Conservation (phyloP, 306 rosid genomes). For the Sophora flavescens region DNA sequence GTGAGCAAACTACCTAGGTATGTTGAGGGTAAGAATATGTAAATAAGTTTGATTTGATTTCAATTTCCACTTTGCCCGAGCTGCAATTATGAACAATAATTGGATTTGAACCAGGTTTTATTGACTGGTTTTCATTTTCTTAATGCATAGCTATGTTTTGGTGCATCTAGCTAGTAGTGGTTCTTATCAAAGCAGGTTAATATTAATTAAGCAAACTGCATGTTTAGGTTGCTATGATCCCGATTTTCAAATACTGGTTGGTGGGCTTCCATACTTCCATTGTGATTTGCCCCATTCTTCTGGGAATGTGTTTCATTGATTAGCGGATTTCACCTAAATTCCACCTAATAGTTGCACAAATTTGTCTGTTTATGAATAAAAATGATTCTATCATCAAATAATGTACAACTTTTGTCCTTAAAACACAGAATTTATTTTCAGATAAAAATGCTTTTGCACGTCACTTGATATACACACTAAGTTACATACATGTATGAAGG, state of each 20-base stretch:
- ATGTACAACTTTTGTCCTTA: slow-evolving; percentile 27
- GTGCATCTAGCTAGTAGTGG: background rate
- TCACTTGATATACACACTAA: slow-evolving; percentile 5
- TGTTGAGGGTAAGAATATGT: no score
- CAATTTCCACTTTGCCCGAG: no score
- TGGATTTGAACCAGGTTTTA: background rate
- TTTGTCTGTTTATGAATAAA: slow-evolving; percentile 45
- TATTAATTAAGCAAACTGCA: background rate
- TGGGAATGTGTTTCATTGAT: slow-evolving; percentile 33
- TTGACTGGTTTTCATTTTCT: slow-evolving; percentile 1
- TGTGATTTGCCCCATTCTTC: slow-evolving; percentile 20
- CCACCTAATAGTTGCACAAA: slow-evolving; percentile 42
- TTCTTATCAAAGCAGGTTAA: background rate
- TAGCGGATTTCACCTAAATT: slow-evolving; percentile 47
- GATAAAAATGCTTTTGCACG: slow-evolving; percentile 34
- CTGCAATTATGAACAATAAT: no score
- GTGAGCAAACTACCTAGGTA: no score
- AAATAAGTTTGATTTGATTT: no score
- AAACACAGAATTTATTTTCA: background rate
- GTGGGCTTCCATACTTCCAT: background rate
- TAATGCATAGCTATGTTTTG: background rate
- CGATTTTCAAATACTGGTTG: slow-evolving; percentile 26
- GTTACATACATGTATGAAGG: no score
- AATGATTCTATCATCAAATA: background rate
- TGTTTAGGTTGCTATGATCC: background rate